Base-by-base conservation (phyloP, 768 basidiomycete genomes). In the Cystobasidium tubakii region DNA sequence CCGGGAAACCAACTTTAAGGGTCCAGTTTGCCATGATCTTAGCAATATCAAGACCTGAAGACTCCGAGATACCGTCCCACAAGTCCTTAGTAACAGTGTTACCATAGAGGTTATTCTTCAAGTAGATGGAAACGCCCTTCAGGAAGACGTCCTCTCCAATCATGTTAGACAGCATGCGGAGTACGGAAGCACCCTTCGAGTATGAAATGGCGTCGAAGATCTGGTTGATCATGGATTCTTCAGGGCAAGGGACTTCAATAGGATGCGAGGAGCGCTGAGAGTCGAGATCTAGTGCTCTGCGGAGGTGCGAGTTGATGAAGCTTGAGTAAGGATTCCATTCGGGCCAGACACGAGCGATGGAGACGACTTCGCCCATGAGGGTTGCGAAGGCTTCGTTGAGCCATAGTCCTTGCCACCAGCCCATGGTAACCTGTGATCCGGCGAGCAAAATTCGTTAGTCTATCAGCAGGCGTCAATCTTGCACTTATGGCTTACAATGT, bases 21-120 rank as follows among this genome's bases (percentile, higher is more conserved):
- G 92, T 89, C 95, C 94, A 99, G 80, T 89, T 89, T 73, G 90
- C 86, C 90, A 97, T 93, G 77, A 97, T 84, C 62, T 84, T 84
- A 1, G 88, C 84, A 43, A 94, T 85, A 77, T 96, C 87, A 25
- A 88, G 79, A 9, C 85, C 88, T 46, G 88, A 90, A 1, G 92
- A 87, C 76, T 86, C 84, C 62, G 86, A 83, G 71, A 97, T 91
- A 34, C 91, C 92, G 70, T 88, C 84, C 90, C 92, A 96, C 3
- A 98, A 85, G 79, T 97, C 90, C 55, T 85, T 86, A 1, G 92
- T 94, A 62, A 88, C 86, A 62, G 88, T 90, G 81, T 92, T 96
- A 29, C 85, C 87, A 80, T 89, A 98, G 9, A 92, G 83, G 77
- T 90, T 88, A 75, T 88, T 86, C 83, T 93, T 94, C 75, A 98